Evolutionary conservation across 2,329 filamentous ascomycete species (phyloP), one percentile per base, ranked within the genome.

Genomic region (Xylariales sp.): DNA sequence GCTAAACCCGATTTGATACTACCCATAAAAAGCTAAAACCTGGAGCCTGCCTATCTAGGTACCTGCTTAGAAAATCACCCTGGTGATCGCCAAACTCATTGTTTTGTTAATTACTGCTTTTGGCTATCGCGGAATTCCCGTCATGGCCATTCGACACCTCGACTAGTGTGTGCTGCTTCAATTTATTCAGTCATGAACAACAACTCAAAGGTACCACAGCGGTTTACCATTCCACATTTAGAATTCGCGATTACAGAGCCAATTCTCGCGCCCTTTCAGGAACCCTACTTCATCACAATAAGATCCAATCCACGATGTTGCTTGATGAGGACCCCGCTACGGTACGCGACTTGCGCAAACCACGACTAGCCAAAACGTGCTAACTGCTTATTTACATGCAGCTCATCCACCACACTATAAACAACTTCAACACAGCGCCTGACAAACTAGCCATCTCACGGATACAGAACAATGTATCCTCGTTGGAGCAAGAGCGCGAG

Each of bases 341-440:
- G 52, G 93, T 97, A 88, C 69, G 88, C 78, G 23, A 48, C 54
- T 23, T 45, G 30, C 34, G 18, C n/a, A 30, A 39, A 32, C 56
- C 6, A 53, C 5, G 18, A 34, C 36, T 8, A 46, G 39, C 39
- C 39, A 16, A 57, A 7, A 48, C 60, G 65, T 28, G 43, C 66
- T 69, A 18, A 39, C 65, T 32, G 10, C n/a, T n/a, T 52, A 10
- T n/a, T 7, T 18, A n/a, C 30, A 10, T 64, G 54, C 80, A 96
- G 92, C 91, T 97, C 77, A 97, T 99, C 82, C 87, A 91, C 78
- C 92, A 97, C 83, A 97, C 94, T 49, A 91, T 97, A 76, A 87
- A 90, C 75, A 97, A 97, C 85, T 99, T 99, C 89, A 96, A 97
- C 83, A 97, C 95, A 76, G 85, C 88, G 23, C 93, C 93, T 10